Percentiles rank a stretch among this genome's conserved stretches.
Conservation (phyloP, 2,329 filamentous ascomycete genomes). For the Monilinia vaccinii-corymbosi region DNA sequence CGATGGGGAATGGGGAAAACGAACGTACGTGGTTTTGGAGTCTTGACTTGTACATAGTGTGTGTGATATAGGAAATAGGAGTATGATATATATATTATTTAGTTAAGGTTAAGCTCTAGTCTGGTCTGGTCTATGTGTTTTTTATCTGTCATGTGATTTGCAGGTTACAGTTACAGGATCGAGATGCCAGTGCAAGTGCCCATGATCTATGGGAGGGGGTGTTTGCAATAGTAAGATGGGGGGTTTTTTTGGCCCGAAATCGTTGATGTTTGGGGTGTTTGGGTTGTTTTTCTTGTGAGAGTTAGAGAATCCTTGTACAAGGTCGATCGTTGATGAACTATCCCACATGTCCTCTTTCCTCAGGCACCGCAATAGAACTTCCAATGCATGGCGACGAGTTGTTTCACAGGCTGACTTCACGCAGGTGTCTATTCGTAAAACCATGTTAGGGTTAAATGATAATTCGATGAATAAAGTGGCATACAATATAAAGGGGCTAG, state of each 20-base stretch:
- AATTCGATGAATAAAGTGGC: neutral
- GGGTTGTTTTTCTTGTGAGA: too few relatives aligned
- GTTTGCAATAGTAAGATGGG: too few relatives aligned
- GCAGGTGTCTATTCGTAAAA: constrained; percentile 1
- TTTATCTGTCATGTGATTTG: too few relatives aligned
- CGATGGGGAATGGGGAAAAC: neutral
- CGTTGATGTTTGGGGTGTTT: too few relatives aligned
- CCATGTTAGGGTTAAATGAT: neutral
- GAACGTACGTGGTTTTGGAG: neutral
- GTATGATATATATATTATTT: neutral
- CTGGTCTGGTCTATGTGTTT: too few relatives aligned
- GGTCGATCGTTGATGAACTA: constrained; percentile 12
- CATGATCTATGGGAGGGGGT: too few relatives aligned
- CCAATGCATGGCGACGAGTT: constrained; percentile 18
- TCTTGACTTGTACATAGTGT: neutral
- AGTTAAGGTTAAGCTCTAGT: too few relatives aligned
- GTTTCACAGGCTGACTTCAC: constrained; percentile 15
- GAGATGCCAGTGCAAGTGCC: too few relatives aligned
- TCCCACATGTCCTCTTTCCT: constrained; percentile 30
- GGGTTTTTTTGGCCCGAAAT: too few relatives aligned
- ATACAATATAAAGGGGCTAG: constrained; percentile 26
- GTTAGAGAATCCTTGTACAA: constrained; percentile 23
- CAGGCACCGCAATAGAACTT: constrained; percentile 20
- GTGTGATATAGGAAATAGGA: neutral
- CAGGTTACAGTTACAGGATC: too few relatives aligned